Conservation (phyloP, 495 filamentous ascomycete genomes). For the Ascobolus immersus region DNA sequence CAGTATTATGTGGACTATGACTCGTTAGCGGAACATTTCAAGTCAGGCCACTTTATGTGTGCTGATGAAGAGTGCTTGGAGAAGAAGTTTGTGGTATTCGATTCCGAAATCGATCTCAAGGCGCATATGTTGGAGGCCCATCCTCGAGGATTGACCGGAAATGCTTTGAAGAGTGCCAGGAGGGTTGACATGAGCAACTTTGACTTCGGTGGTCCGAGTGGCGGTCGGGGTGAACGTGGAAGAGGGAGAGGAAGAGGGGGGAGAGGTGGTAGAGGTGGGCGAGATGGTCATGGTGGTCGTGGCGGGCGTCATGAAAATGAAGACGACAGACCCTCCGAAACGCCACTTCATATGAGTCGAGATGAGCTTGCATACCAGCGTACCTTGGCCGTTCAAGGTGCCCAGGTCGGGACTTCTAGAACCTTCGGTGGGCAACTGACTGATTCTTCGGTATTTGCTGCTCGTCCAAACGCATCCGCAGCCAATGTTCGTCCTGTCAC, state of each 20-base stretch:
- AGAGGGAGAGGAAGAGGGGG: conserved; percentile 20
- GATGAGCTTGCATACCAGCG: conserved; percentile 84
- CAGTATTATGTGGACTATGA: conserved; percentile 79
- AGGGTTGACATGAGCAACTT: conserved; percentile 70
- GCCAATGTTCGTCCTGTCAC: conserved; percentile 6
- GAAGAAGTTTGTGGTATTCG: conserved; percentile 97
- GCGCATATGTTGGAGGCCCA: conserved; percentile 58
- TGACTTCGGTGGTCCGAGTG: conserved; percentile 35
- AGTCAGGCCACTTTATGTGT: conserved; percentile 67
- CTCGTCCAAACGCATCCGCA: conserved; percentile 13
- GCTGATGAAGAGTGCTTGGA: conserved; percentile 66
- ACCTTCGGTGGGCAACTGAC: conserved; percentile 66
- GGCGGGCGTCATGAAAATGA: conserved; percentile 50
- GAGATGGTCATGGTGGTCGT: conserved; percentile 33
- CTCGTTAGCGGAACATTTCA: conserved; percentile 59
- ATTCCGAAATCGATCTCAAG: conserved; percentile 77
- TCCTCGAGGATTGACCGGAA: conserved; percentile 54
- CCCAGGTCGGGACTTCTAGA: conserved; percentile 48
- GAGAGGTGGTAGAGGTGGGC: conserved; percentile 25
- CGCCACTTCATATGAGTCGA: conserved; percentile 55
- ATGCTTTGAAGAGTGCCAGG: conserved; percentile 58
- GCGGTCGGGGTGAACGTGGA: conserved; percentile 22
- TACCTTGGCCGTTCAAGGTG: conserved; percentile 70
- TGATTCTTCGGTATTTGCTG: conserved; percentile 17
- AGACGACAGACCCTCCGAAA: conserved; percentile 50